Base-by-base conservation (phyloP, 495 filamentous ascomycete species). In the Podospora comata region DNA sequence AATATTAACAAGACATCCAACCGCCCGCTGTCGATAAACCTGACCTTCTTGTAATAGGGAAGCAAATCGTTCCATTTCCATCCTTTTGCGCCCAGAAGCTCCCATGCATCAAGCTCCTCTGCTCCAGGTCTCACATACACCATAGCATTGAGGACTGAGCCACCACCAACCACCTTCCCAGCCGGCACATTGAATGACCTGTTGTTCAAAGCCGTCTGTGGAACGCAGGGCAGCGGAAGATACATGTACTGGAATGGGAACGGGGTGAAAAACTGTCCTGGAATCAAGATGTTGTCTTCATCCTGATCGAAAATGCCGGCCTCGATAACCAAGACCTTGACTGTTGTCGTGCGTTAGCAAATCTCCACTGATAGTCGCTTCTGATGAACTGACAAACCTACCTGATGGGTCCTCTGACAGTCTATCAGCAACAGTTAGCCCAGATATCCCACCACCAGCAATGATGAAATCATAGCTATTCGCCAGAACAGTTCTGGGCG, bases 41-140 rank as follows among this genome's bases (percentile, higher is more conserved):
- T 26, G 18, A 82, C 82, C 78, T 85, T 86, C 27, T 77, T 77
- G 72, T 86, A 87, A 70, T 90, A 91, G 2, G 87, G 85, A n/a
- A 87, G 72, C 18, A 91, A 73, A 48, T 72, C 81, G 0, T 84
- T 69, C 85, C 87, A 91, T 66, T 81, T 83, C 88, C 87, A 91
- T 16, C 87, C 86, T 3, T 88, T 90, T 2, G 88, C 88, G 2
- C 61, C 61, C 28, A 89, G 72, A 13, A 70, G 73, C 65, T 82
- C 83, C 88, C 89, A 90, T 5, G 79, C 74, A 65, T 90, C 82
- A 65, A 85, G 88, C 68, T 88, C 83, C n/a, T 74, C 79, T 2
- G 64, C 66, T 5, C 80, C 75, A 2, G 83, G 84, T 32, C 74
- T 74, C 53, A 78, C 66, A 68, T 72, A 80, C 32, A 79, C 75